Base-by-base conservation (phyloP, 1,284 basidiomycete genomes). In the Cutaneotrichosporon cyanovorans region DNA sequence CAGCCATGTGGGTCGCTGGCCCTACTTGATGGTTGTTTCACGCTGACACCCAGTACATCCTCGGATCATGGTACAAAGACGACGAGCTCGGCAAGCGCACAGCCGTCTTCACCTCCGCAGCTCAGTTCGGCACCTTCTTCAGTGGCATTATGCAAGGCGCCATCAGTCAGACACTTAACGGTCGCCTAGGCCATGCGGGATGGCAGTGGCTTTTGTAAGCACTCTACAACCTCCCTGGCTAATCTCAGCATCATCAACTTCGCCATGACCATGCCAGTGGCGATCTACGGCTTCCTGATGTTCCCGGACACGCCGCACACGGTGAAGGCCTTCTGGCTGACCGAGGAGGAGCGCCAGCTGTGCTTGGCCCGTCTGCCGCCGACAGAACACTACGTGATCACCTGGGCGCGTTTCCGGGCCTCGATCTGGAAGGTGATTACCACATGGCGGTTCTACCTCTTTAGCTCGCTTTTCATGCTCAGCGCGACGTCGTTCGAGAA, bases 1-100 rank as follows among this genome's bases (percentile, higher is more conserved):
- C 9, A 54, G 52, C 11, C 62, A 64, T 43, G 48, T 50, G 34
- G 30, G 47, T 40, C 21, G 4, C 11, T 20, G 21, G 22, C n/a
- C n/a, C n/a, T n/a, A n/a, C n/a, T n/a, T n/a, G 33, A 35, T 23
- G 31, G 12, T 10, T 4, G 32, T 3, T 4, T 33, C 4, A 3
- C n/a, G n/a, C n/a, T n/a, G n/a, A n/a, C n/a, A n/a, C n/a, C n/a
- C n/a, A 61, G 57, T 68, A 67, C 52, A 60, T 69, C 37, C 62
- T 69, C 6, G 66, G 66, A 9, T 62, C 60, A 1, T 67, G 66
- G 65, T 69, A 66, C 55, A 62, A 66, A 45, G 60, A 66, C 45
- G 31, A 45, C 20, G 65, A 69, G 46, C 58, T 69, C 28, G 66
- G 65, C 37, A 62, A 62, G 42, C 56, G 66, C 11, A 60, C 64